Percentiles rank a stretch among this genome's conserved stretches.
These are phyloP conservation scores for Lanmaoa pseudosensibilis DNA, from an alignment of 768 basidiomycete genomes.

Conservation along the genomic window DNA sequence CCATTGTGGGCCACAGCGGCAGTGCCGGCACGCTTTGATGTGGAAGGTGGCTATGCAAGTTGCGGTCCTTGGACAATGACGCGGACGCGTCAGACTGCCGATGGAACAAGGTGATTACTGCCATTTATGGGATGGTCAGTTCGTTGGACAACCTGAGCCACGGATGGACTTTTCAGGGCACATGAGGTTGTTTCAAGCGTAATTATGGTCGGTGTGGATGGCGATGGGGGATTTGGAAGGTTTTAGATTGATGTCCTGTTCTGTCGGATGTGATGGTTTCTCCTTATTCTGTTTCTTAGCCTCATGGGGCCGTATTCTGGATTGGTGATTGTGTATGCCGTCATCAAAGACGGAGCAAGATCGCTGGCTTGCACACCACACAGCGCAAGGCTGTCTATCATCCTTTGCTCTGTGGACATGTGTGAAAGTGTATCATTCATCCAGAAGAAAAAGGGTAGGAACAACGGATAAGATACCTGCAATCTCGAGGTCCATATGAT, in stretches of 20 bases:
- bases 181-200: conserved; percentile 60
- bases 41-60: neutral
- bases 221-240: conserved; percentile 16
- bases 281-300: conserved; percentile 55
- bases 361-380: conserved; percentile 90
- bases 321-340: conserved; percentile 96
- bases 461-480: conserved; percentile 58
- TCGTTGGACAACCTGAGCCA: conserved; percentile 29
- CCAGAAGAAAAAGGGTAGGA: conserved; percentile 9
- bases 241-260: conserved; percentile 12
- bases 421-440: conserved; percentile 26
- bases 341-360: conserved; percentile 93
- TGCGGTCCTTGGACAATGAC: neutral
- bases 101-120: neutral
- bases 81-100: neutral
- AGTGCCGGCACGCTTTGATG: conserved; percentile 7
- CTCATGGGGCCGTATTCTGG: conserved; percentile 92
- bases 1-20: conserved; percentile 11
- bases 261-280: conserved; percentile 4
- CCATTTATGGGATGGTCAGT: neutral
- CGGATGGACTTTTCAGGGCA: conserved; percentile 59
- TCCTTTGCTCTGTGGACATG: conserved; percentile 82
- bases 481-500: conserved; percentile 97
- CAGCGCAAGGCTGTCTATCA: conserved; percentile 90
- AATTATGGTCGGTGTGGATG: conserved; percentile 28